These are phyloP conservation scores for Amanita pallidorosea DNA, from an alignment of 768 basidiomycete species.

Conservation along the genomic window DNA sequence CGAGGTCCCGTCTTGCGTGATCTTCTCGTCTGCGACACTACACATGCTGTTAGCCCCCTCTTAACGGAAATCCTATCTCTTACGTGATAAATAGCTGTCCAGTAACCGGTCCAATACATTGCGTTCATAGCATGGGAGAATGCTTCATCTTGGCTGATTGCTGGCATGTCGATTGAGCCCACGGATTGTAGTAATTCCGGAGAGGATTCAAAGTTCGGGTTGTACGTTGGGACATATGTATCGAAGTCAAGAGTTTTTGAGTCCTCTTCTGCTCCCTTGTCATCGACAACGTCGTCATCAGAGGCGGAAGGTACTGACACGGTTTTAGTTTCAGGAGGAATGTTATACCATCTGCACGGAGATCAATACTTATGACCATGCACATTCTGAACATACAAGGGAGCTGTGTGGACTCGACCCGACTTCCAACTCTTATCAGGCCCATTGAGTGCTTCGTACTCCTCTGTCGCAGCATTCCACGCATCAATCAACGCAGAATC, in stretches of 20 bases:
- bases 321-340: conserved; percentile 25
- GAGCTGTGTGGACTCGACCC: conserved; percentile 58
- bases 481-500: conserved; percentile 76
- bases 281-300: neutral
- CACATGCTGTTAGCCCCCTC: neutral
- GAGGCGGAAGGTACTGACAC: conserved; percentile 2
- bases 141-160: conserved; percentile 61
- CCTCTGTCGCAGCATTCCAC: conserved; percentile 77
- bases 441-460: conserved; percentile 69
- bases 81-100: conserved; percentile 81
- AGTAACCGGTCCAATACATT: conserved; percentile 85
- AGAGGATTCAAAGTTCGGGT: conserved; percentile 40
- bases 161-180: conserved; percentile 13
- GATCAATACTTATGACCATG: neutral
- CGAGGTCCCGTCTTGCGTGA: neutral
- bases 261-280: conserved; percentile 18
- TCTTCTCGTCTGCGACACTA: conserved; percentile 23
- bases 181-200: conserved; percentile 9
- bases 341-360: conserved; percentile 66
- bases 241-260: conserved; percentile 60
- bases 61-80: conserved; percentile 12
- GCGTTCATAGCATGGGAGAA: conserved; percentile 66
- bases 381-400: conserved; percentile 40
- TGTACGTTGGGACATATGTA: conserved; percentile 61
- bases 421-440: conserved; percentile 63